Evolutionary conservation across 805 yeast species (phyloP), one percentile per base, ranked within the genome.

Genomic region (Zygoascus ofunaensis): DNA sequence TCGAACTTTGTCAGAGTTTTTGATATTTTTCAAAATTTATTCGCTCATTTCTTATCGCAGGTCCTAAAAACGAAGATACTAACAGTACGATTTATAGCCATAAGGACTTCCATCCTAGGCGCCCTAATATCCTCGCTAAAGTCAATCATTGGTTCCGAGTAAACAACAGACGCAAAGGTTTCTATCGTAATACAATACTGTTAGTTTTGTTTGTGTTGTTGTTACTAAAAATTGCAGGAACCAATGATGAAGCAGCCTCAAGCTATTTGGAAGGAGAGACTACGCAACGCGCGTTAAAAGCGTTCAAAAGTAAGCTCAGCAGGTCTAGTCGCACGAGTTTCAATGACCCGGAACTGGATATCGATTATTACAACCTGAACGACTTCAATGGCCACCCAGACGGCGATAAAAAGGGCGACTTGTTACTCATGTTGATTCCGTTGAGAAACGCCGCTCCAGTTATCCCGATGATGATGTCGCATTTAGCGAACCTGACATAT

Each of bases 371-470:
- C 57, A 95, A 87, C 61, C 66, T 89, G 54, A 69, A 68, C 10
- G 72, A 81, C 47, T 79, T 73, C 55, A 66, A 63, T 35, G 85
- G 89, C 2, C 59, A 77, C 18, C 66, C 71, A 3, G 74, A 79
- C 47, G 95, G 94, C 1, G 82, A 90, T 87, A 81, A 79, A 55
- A 66, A 70, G 30, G 74, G 72, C 4, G 95, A 87, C 58, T 68
- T 89, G 35, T 79, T 87, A 32, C 66, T 87, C 46, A 78, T 87
- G 52, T 82, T 90, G 56, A 90, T 87, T 15, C 97, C 97, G 3
- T 69, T 87, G 54, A 75, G 96, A 65, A 95, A 89, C 61, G 96
- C 96, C 1, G 85, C 87, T 5, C 75, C 80, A 15, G 95, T 85
- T 64, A 66, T 87, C 54, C 92, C 92, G 28, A 77, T 86, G 81